A percentile compares a stretch with the other conserved stretches of the same genome.
phyloP scores from a whole-genome alignment of 2,329 filamentous ascomycete genomes.

The Trichoderma simmonsii region DNA sequence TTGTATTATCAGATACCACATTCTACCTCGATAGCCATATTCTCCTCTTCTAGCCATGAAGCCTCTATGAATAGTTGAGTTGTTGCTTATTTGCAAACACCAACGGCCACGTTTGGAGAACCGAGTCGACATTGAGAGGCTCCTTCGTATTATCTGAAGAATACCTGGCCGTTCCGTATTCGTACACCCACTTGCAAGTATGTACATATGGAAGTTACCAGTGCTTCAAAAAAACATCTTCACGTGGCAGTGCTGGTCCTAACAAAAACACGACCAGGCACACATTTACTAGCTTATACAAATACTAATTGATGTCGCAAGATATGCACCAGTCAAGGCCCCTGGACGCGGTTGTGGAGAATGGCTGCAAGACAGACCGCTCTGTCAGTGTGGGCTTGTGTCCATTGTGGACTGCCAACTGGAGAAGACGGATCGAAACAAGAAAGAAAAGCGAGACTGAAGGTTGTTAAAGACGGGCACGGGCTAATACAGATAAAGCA shows the following conservation, averaged over 20 bases:
- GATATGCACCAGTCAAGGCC: conserved; percentile 28
- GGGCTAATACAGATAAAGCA: background rate
- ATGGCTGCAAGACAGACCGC: conserved; percentile 13
- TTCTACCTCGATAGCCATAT: background rate
- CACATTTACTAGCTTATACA: background rate
- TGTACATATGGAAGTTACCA: background rate
- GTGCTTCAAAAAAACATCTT: background rate
- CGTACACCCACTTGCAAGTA: background rate
- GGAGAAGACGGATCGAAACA: background rate
- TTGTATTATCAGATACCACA: background rate
- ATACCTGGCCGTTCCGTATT: background rate
- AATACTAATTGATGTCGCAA: background rate
- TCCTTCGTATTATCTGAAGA: background rate
- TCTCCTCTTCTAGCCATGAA: background rate
- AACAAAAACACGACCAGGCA: background rate
- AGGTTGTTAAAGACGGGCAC: background rate
- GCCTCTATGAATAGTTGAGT: background rate
- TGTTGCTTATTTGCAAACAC: background rate
- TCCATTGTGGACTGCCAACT: background rate
- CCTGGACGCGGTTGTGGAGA: background rate
- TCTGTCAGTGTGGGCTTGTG: background rate
- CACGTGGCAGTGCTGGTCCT: background rate
- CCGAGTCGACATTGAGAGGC: background rate
- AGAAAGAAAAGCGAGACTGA: background rate
- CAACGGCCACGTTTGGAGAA: background rate